Evolutionary conservation across 306 rosid genomes (phyloP), one percentile per base, ranked within the genome.

Genomic region (Urtica urens): DNA sequence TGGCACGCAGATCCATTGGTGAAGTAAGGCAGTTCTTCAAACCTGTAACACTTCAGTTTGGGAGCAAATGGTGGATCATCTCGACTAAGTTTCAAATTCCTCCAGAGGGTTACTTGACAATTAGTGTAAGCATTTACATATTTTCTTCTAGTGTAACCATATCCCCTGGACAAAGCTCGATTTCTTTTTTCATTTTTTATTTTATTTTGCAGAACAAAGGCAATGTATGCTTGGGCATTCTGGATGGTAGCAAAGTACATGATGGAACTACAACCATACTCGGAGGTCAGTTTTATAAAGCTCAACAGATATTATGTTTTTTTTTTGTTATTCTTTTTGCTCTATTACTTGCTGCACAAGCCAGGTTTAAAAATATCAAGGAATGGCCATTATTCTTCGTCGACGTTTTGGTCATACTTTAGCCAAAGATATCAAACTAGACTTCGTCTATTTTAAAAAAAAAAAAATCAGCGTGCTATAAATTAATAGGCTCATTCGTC

Each of bases 161-260:
- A n/a, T n/a, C n/a, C n/a, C n/a, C n/a, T n/a, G n/a, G n/a, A n/a
- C n/a, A n/a, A n/a, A n/a, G n/a, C n/a, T n/a, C n/a, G n/a, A n/a
- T n/a, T n/a, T n/a, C n/a, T n/a, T n/a, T n/a, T n/a, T n/a, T n/a
- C n/a, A n/a, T n/a, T n/a, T n/a, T n/a, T n/a, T n/a, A n/a, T n/a
- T n/a, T n/a, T n/a, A n/a, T 61, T 50, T 15, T 73, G 60, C 78
- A 84, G 94, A 64, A 63, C 51, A 81, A 77, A 62, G 86, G 92
- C 59, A 76, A 84, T 52, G 86, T 84, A 27, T 84, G 94, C 76
- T 75, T 84, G 72, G 86, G 86, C 23, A 78, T 84, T 51, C 79
- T 84, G 22, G 86, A 84, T 4, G 92, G 92, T 55, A 75, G 83
- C 50, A 58, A 68, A 62, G 76, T 84, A 31, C 73, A 70, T 27